Base-by-base conservation (phyloP, 805 yeast genomes). In the Cyberlindnera lachancei region DNA sequence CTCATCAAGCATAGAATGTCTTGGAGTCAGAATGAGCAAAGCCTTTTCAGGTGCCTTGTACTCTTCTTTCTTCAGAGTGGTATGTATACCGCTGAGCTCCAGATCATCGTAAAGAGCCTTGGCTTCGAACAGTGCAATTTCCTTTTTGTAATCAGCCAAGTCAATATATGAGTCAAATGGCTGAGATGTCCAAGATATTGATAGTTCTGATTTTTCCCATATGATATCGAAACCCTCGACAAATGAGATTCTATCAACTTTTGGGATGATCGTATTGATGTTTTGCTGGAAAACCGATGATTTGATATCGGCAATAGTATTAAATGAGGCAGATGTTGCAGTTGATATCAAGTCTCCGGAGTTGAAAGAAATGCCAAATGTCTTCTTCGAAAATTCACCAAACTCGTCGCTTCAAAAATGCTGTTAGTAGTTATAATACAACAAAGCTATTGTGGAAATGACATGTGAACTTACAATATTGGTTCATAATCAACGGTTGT, bases 111-210 rank as follows among this genome's bases (percentile, higher is more conserved):
- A 23, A 3, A 41, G 31, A 6, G 32, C 33, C 15, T 31, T 34
- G 2, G 45, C 19, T 36, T 50, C 41, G 23, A 50, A 35, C 2
- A 50, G 26, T 1, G 52, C 55, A 16, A 50, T 27, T 28, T 50
- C 55, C 25, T 49, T 50, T 9, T 41, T 33, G 1, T 23, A 17
- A 6, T 33, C 13, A 6, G 35, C 23, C 31, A 26, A 23, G 4
- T 29, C 23, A n/a, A 46, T 38, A 12, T 20, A 24, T 6, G 45
- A 32, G 11, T 41, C 47, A 29, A 36, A 33, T 3, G 52, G 52
- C 7, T 42, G 36, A 2, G 49, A 41, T 2, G 37, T 34, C 50
- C 50, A 47, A 20, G 43, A 37, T 4, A 46, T 18, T 4, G 19
- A 19, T 9, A 50, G 34, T 15, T 35, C 12, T 12, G 26, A 7